Evolutionary conservation across 2,329 filamentous ascomycete species (phyloP).

Genomic region (Pyrenophora seminiperda): DNA sequence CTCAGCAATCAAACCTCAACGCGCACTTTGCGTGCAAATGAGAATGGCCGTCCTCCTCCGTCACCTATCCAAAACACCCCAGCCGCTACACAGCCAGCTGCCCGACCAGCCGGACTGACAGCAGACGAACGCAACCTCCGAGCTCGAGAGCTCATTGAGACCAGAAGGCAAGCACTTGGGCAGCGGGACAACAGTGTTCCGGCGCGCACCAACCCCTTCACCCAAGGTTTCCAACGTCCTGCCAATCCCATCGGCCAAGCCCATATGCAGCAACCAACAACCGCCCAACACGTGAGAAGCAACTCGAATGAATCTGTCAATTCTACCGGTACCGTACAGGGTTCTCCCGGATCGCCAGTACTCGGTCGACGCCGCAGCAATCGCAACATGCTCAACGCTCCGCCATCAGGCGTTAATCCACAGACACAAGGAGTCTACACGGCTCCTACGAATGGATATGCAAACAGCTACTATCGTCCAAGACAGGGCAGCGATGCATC

Average conservation of each 20-base stretch:
- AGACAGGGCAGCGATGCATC: slow-evolving; percentile 27
- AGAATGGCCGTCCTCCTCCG: slow-evolving; percentile 39
- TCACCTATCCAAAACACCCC: slow-evolving; percentile 30
- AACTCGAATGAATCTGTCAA: slow-evolving; percentile 44
- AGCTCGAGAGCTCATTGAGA: slow-evolving; percentile 47
- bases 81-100: slow-evolving; percentile 23
- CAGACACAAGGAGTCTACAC: slow-evolving; percentile 31
- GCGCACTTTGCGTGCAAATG: slow-evolving; percentile 43
- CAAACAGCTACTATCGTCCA: slow-evolving; percentile 38
- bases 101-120: slow-evolving; percentile 35
- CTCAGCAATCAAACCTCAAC: slow-evolving; percentile 45
- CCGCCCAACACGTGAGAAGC: slow-evolving; percentile 34
- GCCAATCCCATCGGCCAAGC: slow-evolving; percentile 29
- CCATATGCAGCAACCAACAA: slow-evolving; percentile 16
- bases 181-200: slow-evolving; percentile 33
- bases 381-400: slow-evolving; percentile 38
- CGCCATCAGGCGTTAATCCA: slow-evolving; percentile 31
- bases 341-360: slow-evolving; percentile 33
- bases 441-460: slow-evolving; percentile 32
- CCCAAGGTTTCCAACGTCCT: slow-evolving; percentile 37
- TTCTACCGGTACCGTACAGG: slow-evolving; percentile 38
- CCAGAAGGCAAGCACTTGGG: slow-evolving; percentile 39
- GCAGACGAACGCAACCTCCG: slow-evolving; percentile 42
- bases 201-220: slow-evolving; percentile 45
- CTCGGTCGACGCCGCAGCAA: slow-evolving; percentile 44